Evolutionary conservation across 2,329 filamentous ascomycete genomes (phyloP), one percentile per base, ranked within the genome.

Genomic region (Magnaporthiopsis incrustans): DNA sequence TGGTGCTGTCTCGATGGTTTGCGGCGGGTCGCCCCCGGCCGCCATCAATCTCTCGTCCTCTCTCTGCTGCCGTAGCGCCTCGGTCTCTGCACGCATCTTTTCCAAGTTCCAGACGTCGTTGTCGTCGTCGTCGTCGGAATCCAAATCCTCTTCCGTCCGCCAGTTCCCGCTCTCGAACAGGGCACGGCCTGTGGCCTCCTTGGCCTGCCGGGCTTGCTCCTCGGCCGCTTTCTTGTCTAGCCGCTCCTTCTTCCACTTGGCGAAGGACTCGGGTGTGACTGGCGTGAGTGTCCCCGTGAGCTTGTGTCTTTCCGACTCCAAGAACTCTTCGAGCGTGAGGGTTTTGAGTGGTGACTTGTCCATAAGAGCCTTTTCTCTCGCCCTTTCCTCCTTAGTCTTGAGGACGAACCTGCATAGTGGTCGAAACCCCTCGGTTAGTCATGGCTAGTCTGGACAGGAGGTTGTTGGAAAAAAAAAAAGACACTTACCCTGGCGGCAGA

Each of bases 151-250:
- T 32, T 85, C 85, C 50, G 78, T 81, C 66, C 87, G 82, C 94
- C 94, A 99, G 75, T 96, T 93, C 71, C 95, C 95, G 76, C 92
- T 95, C 78, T 99, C 95, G 75, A 99, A 99, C 78, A 99, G 82
- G 10, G 92, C 91, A 78, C 93, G 87, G 72, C 95, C 95, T 26
- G 95, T 99, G 27, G 93, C 94, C 71, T 99, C 95, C 83, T 96
- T 98, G 73, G 92, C 91, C 77, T 89, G 88, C 73, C 89, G 87
- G 60, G 92, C 92, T 77, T 97, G 88, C 69, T 95, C 90, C 72
- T 99, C 95, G 27, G 95, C 95, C 22, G 89, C 89, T 83, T 97
- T 98, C 88, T 99, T 99, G 77, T 92, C 87, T 70, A 98, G 74
- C 59, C 95, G 89, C 63, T 96, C 90, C 78, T 93, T 89, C 84